Base-by-base conservation (phyloP, 2,329 filamentous ascomycete genomes). In the Hymenoscyphus fructigenus region DNA sequence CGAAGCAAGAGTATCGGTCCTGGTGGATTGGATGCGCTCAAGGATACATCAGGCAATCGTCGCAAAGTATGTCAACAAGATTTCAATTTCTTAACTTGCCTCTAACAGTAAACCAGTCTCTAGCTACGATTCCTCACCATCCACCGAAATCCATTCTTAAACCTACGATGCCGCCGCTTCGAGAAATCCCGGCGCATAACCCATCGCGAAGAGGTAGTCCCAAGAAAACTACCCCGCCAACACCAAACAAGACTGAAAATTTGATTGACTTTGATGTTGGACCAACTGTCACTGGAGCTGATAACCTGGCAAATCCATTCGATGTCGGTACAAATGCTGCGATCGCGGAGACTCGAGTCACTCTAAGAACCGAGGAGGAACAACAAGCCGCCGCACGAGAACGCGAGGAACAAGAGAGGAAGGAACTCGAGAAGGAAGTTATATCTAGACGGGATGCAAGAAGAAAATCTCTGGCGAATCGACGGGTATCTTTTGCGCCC, bases 1-100 rank as follows among this genome's bases (percentile, higher is more conserved):
- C 88, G 95, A 70, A 97, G 94, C 79, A 98, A 97, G 82, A 98
- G 94, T 79, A 89, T 99, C 71, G 95, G 95, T 2, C 94, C 95
- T 17, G 95, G 94, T 60, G 93, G 93, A 29, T 79, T 97, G 57
- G 93, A 96, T 81, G 89, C 90, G 64, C 83, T 96, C 63, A 93
- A 90, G 76, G 85, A 89, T 74, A 85, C 85, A 56, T 86, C 83
- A 74, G 91, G 91, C 38, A 96, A 96, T 76, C 83, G 91, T 72
- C 86, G 91, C 77, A 91, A 92, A 80, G 92, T 95, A 84, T 71
- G 65, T 50, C 56, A 55, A 61, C 29, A 78, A 71, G 78, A 41
- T 5, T 77, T 1, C 79, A 81, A 55, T 15, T 57, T 32, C 12
- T 32, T 55, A 20, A n/a, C 41, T 23, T 41, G 32, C 55, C 29